Conservation (phyloP, 495 filamentous ascomycete species). For the Lichina pygmaea region DNA sequence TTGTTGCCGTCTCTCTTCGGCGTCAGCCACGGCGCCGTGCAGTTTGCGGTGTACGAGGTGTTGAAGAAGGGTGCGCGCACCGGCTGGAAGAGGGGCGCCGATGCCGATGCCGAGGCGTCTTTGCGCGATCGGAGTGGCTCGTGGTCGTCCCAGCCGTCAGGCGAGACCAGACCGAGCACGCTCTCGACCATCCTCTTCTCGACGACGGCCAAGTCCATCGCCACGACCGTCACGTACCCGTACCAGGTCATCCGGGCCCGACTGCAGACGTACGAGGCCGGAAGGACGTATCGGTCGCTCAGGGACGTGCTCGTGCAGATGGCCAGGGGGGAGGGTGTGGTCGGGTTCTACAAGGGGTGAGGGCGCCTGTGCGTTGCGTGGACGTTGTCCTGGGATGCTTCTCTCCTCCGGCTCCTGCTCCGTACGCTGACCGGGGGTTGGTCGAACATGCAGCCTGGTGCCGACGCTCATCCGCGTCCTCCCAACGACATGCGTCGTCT, state of each 20-base stretch:
- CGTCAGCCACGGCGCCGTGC: conserved; percentile 82
- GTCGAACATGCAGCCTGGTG: conserved; percentile 21
- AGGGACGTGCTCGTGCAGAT: conserved; percentile 44
- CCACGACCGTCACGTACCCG: conserved; percentile 70
- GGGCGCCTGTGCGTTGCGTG: neutral
- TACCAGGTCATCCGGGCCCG: conserved; percentile 76
- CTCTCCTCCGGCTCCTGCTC: neutral
- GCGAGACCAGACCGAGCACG: conserved; percentile 26
- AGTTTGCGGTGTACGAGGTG: conserved; percentile 88
- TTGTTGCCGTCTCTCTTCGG: conserved; percentile 62
- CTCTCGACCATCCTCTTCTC: conserved; percentile 53
- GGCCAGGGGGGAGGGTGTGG: conserved; percentile 49
- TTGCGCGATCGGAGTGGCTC: neutral
- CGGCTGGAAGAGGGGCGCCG: conserved; percentile 1
- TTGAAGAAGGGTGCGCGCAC: conserved; percentile 29
- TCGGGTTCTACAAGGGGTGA: conserved; percentile 71
- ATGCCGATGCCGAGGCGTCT: neutral
- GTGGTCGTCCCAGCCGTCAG: too few relatives aligned
- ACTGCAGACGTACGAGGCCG: conserved; percentile 68
- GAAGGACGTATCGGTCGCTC: conserved; percentile 36
- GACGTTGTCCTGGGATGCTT: conserved; percentile 5
- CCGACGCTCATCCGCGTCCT: conserved; percentile 73
- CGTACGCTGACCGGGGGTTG: neutral
- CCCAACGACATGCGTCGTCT: conserved; percentile 92
- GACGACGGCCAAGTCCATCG: conserved; percentile 62